Percentiles rank a stretch among this genome's conserved stretches.
phyloP scores from a whole-genome alignment of 495 filamentous ascomycete genomes.

The Aspergillus indologenus region DNA sequence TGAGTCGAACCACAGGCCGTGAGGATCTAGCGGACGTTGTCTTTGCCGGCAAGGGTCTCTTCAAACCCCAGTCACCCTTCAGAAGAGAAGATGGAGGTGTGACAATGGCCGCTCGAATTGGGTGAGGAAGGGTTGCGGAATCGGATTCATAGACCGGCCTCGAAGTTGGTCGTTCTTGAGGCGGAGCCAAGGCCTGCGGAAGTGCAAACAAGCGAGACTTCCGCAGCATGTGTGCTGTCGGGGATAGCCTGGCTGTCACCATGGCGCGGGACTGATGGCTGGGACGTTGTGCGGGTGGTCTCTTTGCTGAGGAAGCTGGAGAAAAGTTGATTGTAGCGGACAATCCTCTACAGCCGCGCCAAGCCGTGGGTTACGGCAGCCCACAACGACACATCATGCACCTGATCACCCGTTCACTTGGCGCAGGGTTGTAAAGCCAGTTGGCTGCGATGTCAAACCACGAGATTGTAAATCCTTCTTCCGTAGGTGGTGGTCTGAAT shows the following conservation, averaged over 20 bases:
- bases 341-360: slow-evolving; percentile 10
- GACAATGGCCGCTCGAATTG: slow-evolving; percentile 80
- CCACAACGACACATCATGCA: slow-evolving; percentile 11
- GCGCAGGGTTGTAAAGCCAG: no score
- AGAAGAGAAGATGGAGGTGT: slow-evolving; percentile 71
- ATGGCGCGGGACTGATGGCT: slow-evolving; percentile 37
- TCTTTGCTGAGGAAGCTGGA: slow-evolving; percentile 23
- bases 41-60: slow-evolving; percentile 74
- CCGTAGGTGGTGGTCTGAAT: no score
- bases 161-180: slow-evolving; percentile 39
- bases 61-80: slow-evolving; percentile 92
- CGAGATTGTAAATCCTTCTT: no score
- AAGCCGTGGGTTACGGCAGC: slow-evolving; percentile 18
- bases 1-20: slow-evolving; percentile 67
- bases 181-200: slow-evolving; percentile 52
- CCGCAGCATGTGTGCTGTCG: slow-evolving; percentile 62
- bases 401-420: not conserved
- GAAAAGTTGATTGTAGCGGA: slow-evolving; percentile 36
- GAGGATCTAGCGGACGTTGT: slow-evolving; percentile 65
- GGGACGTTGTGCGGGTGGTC: slow-evolving; percentile 12
- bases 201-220: slow-evolving; percentile 65
- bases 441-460: no score
- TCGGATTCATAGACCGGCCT: slow-evolving; percentile 49
- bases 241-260: slow-evolving; percentile 51
- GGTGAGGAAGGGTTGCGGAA: slow-evolving; percentile 71